phyloP scores from a whole-genome alignment of 2,329 filamentous ascomycete genomes.

The Cladosporium sp. region DNA sequence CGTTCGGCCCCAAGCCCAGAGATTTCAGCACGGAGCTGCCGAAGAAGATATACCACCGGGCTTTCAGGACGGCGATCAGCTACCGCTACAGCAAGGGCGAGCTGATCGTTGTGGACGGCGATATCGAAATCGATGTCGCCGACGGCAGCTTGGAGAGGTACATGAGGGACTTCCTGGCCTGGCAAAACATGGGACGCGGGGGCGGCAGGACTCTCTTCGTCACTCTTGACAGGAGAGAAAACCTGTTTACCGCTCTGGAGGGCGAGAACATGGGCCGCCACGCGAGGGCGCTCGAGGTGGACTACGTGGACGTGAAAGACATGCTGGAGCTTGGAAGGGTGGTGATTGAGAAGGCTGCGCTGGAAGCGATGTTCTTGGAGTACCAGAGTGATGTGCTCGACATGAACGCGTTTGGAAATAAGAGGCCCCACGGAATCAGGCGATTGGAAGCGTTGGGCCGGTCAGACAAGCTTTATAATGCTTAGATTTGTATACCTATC shows the following conservation, averaged over 20 bases:
- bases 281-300: slow-evolving; percentile 61
- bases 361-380: slow-evolving; percentile 65
- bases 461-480: too few relatives aligned
- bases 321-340: slow-evolving; percentile 77
- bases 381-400: slow-evolving; percentile 59
- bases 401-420: too few relatives aligned
- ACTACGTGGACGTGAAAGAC: slow-evolving; percentile 95
- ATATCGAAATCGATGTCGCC: slow-evolving; percentile 58
- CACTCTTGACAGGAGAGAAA: slow-evolving; percentile 54
- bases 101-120: slow-evolving; percentile 75
- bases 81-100: slow-evolving; percentile 86
- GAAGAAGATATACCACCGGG: slow-evolving; percentile 87
- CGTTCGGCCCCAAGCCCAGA: slow-evolving; percentile 82
- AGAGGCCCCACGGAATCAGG: too few relatives aligned
- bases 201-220: slow-evolving; percentile 71
- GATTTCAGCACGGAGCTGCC: slow-evolving; percentile 82
- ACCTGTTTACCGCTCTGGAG: slow-evolving; percentile 62
- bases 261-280: slow-evolving; percentile 54
- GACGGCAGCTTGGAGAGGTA: slow-evolving; percentile 43
- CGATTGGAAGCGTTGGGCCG: too few relatives aligned
- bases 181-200: slow-evolving; percentile 62
- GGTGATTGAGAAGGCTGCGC: slow-evolving; percentile 75
- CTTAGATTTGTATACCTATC: too few relatives aligned
- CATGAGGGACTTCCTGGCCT: slow-evolving; percentile 60
- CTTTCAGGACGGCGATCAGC: slow-evolving; percentile 88